These are phyloP conservation scores for Papiliotrema terrestris DNA, from an alignment of 1,284 basidiomycete genomes.

Conservation along the genomic window DNA sequence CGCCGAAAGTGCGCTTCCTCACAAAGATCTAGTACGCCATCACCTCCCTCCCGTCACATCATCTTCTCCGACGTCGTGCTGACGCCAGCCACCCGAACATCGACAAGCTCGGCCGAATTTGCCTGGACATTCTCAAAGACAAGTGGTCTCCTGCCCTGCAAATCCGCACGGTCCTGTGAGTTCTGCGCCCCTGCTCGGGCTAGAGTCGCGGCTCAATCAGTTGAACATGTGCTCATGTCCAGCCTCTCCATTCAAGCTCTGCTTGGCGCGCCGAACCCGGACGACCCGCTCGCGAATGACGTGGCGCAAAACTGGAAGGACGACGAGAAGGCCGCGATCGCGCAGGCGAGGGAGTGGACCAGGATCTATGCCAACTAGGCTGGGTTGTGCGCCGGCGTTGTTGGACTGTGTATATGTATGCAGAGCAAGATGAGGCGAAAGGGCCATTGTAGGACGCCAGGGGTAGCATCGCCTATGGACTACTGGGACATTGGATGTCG, in stretches of 20 bases:
- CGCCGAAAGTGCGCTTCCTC: slow-evolving; percentile 96
- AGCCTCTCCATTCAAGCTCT: slow-evolving; percentile 89
- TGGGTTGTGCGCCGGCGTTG: not conserved
- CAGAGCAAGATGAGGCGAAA: not conserved
- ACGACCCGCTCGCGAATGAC: slow-evolving; percentile 89
- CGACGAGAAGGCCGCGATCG: slow-evolving; percentile 85
- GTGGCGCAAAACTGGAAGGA: slow-evolving; percentile 99
- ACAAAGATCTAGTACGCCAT: slow-evolving; percentile 82
- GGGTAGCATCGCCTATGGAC: too few relatives aligned
- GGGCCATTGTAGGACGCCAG: too few relatives aligned
- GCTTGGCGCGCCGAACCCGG: slow-evolving; percentile 92
- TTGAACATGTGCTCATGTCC: not conserved
- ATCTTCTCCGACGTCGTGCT: not conserved
- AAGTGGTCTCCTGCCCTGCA: slow-evolving; percentile 99
- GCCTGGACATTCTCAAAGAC: slow-evolving; percentile 97
- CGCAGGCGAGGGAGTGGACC: slow-evolving; percentile 90
- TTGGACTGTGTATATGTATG: not conserved
- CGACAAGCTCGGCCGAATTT: slow-evolving; percentile 97
- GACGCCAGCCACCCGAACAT: slow-evolving; percentile 82
- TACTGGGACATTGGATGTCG: too few relatives aligned
- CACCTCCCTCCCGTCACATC: not conserved
- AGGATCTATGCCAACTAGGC: slow-evolving; percentile 63
- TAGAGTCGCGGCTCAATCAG: not conserved
- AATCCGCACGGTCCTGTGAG: slow-evolving; percentile 84
- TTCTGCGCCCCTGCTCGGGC: not conserved